Percentiles rank a stretch among this genome's conserved stretches.
phyloP scores from a whole-genome alignment of 2,329 filamentous ascomycete species.

The Periconia sp. region DNA sequence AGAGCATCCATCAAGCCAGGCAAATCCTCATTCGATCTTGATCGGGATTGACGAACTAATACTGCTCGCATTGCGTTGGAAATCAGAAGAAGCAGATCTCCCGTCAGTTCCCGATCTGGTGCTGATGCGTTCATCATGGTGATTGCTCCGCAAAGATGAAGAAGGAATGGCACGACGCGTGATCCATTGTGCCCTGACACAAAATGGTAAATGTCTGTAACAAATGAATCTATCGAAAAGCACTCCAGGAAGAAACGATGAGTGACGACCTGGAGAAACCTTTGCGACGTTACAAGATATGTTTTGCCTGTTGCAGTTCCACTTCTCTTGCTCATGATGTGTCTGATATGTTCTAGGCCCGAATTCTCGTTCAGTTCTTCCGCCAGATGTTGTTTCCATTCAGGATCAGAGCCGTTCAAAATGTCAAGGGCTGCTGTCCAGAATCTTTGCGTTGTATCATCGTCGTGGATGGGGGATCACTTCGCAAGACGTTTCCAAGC shows the following conservation, averaged over 20 bases:
- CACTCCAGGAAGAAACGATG: constrained; percentile 37
- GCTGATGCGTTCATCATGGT: not conserved
- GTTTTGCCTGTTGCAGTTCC: not conserved
- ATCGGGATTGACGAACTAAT: constrained; percentile 18
- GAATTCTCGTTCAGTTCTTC: constrained; percentile 32
- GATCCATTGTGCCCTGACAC: constrained; percentile 35
- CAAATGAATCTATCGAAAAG: constrained; percentile 38
- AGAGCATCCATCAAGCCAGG: constrained; percentile 8
- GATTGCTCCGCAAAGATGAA: constrained; percentile 20
- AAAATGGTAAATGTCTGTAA: constrained; percentile 40
- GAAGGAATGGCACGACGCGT: constrained; percentile 35
- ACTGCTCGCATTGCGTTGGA: constrained; percentile 19
- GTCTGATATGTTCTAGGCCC: constrained; percentile 31
- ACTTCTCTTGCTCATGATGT: constrained; percentile 16
- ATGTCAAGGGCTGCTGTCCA: constrained; percentile 33
- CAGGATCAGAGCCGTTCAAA: constrained; percentile 29
- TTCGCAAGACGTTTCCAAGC: too few relatives aligned
- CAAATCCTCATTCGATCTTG: constrained; percentile 23
- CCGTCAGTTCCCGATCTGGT: not conserved
- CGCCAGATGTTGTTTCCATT: constrained; percentile 35
- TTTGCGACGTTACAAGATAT: constrained; percentile 7
- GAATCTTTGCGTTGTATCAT: constrained; percentile 5
- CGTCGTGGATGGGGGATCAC: too few relatives aligned
- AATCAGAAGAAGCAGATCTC: constrained; percentile 11
- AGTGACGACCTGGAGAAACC: constrained; percentile 32